Conservation (phyloP, 768 basidiomycete species). For the Naganishia onofrii region DNA sequence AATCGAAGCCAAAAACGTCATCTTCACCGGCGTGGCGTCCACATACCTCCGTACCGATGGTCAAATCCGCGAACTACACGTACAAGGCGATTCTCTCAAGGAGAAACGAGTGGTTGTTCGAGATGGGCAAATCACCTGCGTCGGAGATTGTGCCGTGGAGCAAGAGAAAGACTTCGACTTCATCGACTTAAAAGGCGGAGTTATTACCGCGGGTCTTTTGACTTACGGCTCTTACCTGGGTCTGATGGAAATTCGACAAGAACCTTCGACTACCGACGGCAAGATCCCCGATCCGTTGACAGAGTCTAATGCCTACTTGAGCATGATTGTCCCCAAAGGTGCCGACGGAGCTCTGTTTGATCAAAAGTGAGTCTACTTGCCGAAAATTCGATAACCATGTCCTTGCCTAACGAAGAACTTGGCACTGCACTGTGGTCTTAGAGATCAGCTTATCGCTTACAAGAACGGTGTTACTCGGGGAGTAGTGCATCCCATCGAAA, state of each 20-base stretch:
- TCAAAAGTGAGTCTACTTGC: constrained; percentile 54
- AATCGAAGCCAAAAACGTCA: constrained; percentile 54
- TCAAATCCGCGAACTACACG: constrained; percentile 35
- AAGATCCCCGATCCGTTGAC: constrained; percentile 51
- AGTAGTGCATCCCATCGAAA: constrained; percentile 62
- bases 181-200: constrained; percentile 66
- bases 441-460: constrained; percentile 59
- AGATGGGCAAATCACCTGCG: constrained; percentile 61
- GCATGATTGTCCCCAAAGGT: constrained; percentile 59
- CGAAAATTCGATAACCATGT: no score
- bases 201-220: constrained; percentile 62
- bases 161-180: constrained; percentile 50
- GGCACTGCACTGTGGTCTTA: not conserved
- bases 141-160: constrained; percentile 47
- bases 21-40: constrained; percentile 66
- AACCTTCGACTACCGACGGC: constrained; percentile 69
- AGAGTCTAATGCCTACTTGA: constrained; percentile 51
- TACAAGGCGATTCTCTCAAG: not conserved
- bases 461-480: constrained; percentile 70
- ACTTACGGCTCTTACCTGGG: constrained; percentile 68
- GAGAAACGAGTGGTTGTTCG: constrained; percentile 57
- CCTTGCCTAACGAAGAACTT: constrained; percentile 36
- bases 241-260: constrained; percentile 65
- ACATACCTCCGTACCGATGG: constrained; percentile 55
- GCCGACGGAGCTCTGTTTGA: constrained; percentile 71